These are phyloP conservation scores for Lasiodiplodia sp. DNA, from an alignment of 2,329 filamentous ascomycete genomes.

Conservation along the genomic window DNA sequence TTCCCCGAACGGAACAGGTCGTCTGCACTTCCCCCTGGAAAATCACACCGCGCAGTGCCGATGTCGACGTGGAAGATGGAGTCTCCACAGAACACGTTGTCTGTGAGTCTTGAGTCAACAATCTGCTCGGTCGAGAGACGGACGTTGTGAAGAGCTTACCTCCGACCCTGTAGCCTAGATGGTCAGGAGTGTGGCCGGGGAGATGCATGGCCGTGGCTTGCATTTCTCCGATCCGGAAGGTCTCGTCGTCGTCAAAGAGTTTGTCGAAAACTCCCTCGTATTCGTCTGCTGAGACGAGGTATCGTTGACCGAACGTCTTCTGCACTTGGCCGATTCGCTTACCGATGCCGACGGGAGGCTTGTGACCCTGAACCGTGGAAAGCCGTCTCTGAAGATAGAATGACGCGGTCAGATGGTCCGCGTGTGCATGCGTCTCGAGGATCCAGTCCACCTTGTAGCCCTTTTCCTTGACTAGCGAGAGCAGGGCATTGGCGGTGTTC, in stretches of 20 bases:
- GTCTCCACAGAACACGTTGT: slow-evolving; percentile 42
- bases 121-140: background rate
- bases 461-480: slow-evolving; percentile 52
- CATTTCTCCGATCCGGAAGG: slow-evolving; percentile 58
- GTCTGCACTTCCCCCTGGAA: slow-evolving; percentile 37
- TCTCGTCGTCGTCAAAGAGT: slow-evolving; percentile 60
- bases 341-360: slow-evolving; percentile 60
- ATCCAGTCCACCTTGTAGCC: slow-evolving; percentile 59
- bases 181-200: slow-evolving; percentile 66
- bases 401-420: slow-evolving; percentile 65
- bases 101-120: slow-evolving; percentile 24
- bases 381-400: slow-evolving; percentile 61
- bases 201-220: slow-evolving; percentile 58
- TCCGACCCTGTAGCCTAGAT: slow-evolving; percentile 64
- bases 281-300: slow-evolving; percentile 54
- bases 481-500: slow-evolving; percentile 57
- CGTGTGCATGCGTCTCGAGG: slow-evolving; percentile 67
- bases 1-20: slow-evolving; percentile 40
- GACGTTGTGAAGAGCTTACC: slow-evolving; percentile 26
- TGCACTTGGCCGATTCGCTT: slow-evolving; percentile 61
- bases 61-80: slow-evolving; percentile 40
- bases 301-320: slow-evolving; percentile 55
- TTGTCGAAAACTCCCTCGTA: slow-evolving; percentile 57
- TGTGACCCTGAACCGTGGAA: slow-evolving; percentile 40
- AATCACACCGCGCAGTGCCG: slow-evolving; percentile 39